Evolutionary conservation across 2,329 filamentous ascomycete species (phyloP).

Genomic region (Penicillium sp.): DNA sequence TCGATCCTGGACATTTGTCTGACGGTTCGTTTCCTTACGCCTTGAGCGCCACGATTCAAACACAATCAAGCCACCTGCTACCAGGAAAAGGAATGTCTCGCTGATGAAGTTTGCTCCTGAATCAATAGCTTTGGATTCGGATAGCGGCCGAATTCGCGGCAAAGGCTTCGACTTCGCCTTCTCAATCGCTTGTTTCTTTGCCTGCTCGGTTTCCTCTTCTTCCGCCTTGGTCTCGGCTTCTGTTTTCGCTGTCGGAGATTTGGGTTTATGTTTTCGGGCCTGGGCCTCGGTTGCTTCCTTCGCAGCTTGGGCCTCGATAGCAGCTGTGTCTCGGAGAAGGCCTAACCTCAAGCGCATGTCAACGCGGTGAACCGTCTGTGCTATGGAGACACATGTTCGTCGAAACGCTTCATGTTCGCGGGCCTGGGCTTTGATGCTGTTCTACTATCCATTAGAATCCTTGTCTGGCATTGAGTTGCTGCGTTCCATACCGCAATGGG

Average conservation of each 20-base stretch:
- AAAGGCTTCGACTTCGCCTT: conserved; percentile 45
- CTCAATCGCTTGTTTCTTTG: conserved; percentile 41
- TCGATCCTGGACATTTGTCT: conserved; percentile 59
- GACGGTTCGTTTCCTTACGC: conserved; percentile 56
- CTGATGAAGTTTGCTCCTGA: conserved; percentile 66
- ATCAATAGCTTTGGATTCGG: conserved; percentile 65
- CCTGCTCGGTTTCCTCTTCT: conserved; percentile 29
- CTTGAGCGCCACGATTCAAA: conserved; percentile 60
- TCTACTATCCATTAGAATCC: conserved; percentile 45
- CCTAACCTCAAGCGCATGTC: conserved; percentile 67
- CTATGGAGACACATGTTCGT: conserved; percentile 57
- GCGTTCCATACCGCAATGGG: conserved; percentile 57
- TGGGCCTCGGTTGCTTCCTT: conserved; percentile 54
- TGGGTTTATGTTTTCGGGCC: conserved; percentile 50
- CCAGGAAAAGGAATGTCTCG: conserved; percentile 62
- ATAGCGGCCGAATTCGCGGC: conserved; percentile 60
- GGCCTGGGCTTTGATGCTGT: conserved; percentile 64
- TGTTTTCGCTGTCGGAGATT: conserved; percentile 58
- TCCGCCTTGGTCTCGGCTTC: conserved; percentile 57
- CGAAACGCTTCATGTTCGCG: conserved; percentile 66
- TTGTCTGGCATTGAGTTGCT: background rate
- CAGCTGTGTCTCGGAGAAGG: conserved; percentile 58
- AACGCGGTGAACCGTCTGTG: conserved; percentile 60
- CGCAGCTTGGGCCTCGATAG: conserved; percentile 41
- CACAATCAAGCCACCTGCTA: conserved; percentile 60